Evolutionary conservation across 305 asterid genomes (phyloP), one percentile per base, ranked within the genome.

Genomic region (Solanum aculeatissimum): DNA sequence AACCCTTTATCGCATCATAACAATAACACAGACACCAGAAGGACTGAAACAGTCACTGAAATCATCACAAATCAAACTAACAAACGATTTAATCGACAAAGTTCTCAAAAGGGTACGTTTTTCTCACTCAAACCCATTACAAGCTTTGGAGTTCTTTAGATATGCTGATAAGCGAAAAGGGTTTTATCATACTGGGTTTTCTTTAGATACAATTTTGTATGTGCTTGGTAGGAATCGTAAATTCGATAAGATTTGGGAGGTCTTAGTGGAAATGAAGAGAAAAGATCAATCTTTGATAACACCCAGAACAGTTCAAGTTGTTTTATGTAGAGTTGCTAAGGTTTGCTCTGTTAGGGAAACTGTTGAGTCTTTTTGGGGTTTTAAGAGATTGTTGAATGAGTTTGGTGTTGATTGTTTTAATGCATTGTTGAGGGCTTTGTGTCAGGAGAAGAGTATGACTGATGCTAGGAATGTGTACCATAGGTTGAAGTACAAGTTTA

Each of bases 381-480:
- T 96, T 80, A 90, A 86, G 66, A 91, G 83, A 70, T 91, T 96
- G 16, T 92, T 92, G 84, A 54, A 83, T 3, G 91, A 89, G 81
- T 93, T 93, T 80, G 98, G 91, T 87, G 91, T 92, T n/a, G 75
- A 62, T 53, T 93, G 92, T 88, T 96, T 90, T 72, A 96, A 94
- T 80, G 97, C 98, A 2, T 79, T 94, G 90, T 68, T 94, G 70
- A 93, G 98, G 89, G 84, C 97, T 21, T 86, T 96, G 91, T 90
- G 94, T 84, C 96, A 94, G 79, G 99, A 96, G 91, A 96, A 93
- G 95, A 90, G 98, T 81, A 92, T 94, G 98, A 87, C 77, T 49
- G 98, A 94, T 90, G 99, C 98, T 83, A 94, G 98, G 90, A 92
- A 90, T 81, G 98, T 96, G 84, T 94, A 92, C 60, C 94, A 87